Evolutionary conservation across 2,329 filamentous ascomycete genomes (phyloP), one percentile per base, ranked within the genome.

Genomic region (Pseudocercospora ulei): DNA sequence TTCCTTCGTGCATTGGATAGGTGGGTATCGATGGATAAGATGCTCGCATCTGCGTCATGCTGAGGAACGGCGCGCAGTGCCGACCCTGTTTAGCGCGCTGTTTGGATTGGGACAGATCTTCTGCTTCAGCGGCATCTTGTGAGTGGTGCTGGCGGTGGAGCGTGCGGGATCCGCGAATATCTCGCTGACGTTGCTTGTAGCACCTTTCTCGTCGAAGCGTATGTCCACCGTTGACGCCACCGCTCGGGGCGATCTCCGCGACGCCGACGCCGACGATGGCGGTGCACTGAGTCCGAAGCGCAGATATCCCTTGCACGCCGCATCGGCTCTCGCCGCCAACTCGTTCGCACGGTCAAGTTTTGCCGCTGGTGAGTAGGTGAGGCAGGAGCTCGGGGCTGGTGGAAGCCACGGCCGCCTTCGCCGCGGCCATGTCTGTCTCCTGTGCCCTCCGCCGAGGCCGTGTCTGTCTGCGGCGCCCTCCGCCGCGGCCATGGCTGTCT

Each of bases 301-400:
- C 40, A 39, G 29, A 65, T 68, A 69, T 54, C 65, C 66, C 44
- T 49, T 68, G 19, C 70, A 69, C 54, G 67, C 67, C 38, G 68
- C 68, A 16, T 64, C 59, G 24, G 67, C 68, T 23, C 57, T 70
- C 42, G 68, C 68, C 36, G 67, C 68, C 27, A 71, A 71, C 56
- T 63, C 58, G 27, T 70, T 70, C 48, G 65, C 66, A 9, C 58
- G 67, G 48, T 67, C 63, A 35, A 62, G 54, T 46, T 69, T 70
- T 53, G 66, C 66, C 38, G 67, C 64, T 31, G 65, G 30, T 42
- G 6, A 37, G 40, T 63, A 8, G 67, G 67, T 49, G 65, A 65
- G 47, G 52, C 25, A 13, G 48, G 18, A 33, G 30, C 8, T n/a
- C n/a, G n/a, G n/a, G n/a, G n/a, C n/a, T n/a, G n/a, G n/a, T n/a